Base-by-base conservation (phyloP, 345 rosid genomes). In the Alliaria petiolata region DNA sequence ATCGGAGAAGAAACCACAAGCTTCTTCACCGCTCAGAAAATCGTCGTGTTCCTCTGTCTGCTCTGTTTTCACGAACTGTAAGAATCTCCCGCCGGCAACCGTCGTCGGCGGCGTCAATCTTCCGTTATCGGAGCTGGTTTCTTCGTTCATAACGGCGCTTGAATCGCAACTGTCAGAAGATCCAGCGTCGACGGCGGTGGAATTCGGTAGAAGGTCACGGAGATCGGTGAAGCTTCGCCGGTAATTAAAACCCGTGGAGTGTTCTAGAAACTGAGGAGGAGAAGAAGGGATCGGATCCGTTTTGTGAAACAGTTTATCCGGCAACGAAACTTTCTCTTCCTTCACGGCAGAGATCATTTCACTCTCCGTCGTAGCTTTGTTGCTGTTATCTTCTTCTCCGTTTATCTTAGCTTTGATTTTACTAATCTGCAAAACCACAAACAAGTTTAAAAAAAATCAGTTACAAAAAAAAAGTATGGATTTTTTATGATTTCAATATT, bases 1-100 rank as follows among this genome's bases (percentile, higher is more conserved):
- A 30, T 92, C 96, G 2, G 93, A 90, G 84, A 90, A 95, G 85
- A 87, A 86, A 50, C 87, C 88, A 71, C 90, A 90, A 8, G 93
- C 80, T 74, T 90, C 98, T 11, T 89, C 98, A 14, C 87, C 84
- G 25, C 84, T 79, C 17, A 90, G 80, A 86, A 95, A 88, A 46
- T 90, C 85, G 5, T 76, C 64, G 47, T 85, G 96, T 62, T 91
- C 97, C 22, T 75, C 78, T 12, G 26, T 30, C 42, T 65, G 66
- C 62, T 89, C 99, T 83, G 77, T 74, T 81, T 95, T 95, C 84
- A 88, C 97, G 40, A 71, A 86, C 76, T 80, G 88, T 35, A 69
- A 44, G 54, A 78, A 2, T 63, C 17, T 70, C 52, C 53, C 73
- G 53, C 75, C 39, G 46, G 65, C 52, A 57, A 71, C 58, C 57